Percentiles rank a stretch among this genome's conserved stretches.
Evolutionary conservation across 2,329 filamentous ascomycete species (phyloP).

Genomic region (Chaetomium sp.): DNA sequence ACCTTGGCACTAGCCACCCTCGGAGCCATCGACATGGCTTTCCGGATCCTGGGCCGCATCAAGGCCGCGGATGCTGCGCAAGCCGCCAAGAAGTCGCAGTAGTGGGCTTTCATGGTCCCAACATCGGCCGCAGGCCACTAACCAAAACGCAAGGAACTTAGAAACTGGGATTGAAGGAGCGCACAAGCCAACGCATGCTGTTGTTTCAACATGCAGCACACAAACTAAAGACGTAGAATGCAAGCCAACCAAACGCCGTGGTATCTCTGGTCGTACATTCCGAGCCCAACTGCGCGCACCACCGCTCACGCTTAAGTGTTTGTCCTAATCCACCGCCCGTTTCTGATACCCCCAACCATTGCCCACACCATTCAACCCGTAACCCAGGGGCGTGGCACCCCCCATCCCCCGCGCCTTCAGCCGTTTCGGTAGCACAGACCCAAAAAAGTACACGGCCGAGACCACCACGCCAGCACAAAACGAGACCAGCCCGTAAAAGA

Average conservation of each 20-base stretch:
- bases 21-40: constrained; percentile 50
- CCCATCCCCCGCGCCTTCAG: constrained; percentile 46
- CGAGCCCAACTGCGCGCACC: background rate
- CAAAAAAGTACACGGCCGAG: constrained; percentile 54
- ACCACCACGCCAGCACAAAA: constrained; percentile 50
- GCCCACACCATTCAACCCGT: constrained; percentile 46
- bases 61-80: constrained; percentile 27
- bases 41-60: constrained; percentile 40
- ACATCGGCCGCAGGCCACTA: background rate
- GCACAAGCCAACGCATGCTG: no score
- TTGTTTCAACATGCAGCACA: no score
- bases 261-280: constrained; percentile 7
- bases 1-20: constrained; percentile 32
- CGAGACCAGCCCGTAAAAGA: constrained; percentile 55
- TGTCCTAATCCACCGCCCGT: constrained; percentile 38
- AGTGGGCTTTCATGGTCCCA: constrained; percentile 1
- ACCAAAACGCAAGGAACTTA: background rate
- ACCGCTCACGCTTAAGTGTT: no score
- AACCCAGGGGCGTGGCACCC: constrained; percentile 51
- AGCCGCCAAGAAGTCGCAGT: constrained; percentile 38
- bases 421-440: constrained; percentile 50
- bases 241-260: constrained; percentile 4
- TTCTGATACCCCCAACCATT: constrained; percentile 57
- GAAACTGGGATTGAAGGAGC: no score
- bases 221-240: no score